A percentile compares a stretch with the other conserved stretches of the same genome.
phyloP scores from a whole-genome alignment of 306 rosid species.

The Ceratonia siliqua region DNA sequence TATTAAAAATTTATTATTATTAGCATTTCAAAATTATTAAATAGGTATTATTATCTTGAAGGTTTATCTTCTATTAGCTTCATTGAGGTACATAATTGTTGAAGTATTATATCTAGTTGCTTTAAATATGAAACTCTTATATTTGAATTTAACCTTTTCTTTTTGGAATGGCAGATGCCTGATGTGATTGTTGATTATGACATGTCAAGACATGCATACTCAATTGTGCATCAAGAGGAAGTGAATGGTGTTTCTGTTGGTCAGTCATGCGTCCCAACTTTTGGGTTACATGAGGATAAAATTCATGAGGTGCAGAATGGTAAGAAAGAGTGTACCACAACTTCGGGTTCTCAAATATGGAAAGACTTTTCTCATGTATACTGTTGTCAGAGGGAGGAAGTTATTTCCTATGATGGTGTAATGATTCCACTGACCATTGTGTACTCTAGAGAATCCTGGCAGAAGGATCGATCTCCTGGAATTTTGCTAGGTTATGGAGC shows the following conservation, averaged over 20 bases:
- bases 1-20: not conserved
- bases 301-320: slow-evolving; percentile 28
- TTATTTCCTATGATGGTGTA: slow-evolving; percentile 69
- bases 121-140: slow-evolving; percentile 21
- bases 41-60: not conserved
- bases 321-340: slow-evolving; percentile 34
- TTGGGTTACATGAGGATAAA: slow-evolving; percentile 31
- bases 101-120: slow-evolving; percentile 15
- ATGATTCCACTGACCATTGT: slow-evolving; percentile 74
- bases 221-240: slow-evolving; percentile 84
- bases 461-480: slow-evolving; percentile 69
- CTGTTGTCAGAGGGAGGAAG: slow-evolving; percentile 69
- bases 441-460: slow-evolving; percentile 69
- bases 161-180: slow-evolving; percentile 65
- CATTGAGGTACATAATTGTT: slow-evolving; percentile 9
- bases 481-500: slow-evolving; percentile 91
- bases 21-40: not conserved
- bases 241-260: slow-evolving; percentile 51
- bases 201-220: slow-evolving; percentile 67
- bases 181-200: slow-evolving; percentile 87
- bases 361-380: slow-evolving; percentile 66
- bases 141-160: slow-evolving; percentile 8
- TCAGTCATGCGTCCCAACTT: slow-evolving; percentile 31
- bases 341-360: slow-evolving; percentile 53
- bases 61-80: slow-evolving; percentile 6